Base-by-base conservation (phyloP, 2,329 filamentous ascomycete species). In the Beauveria varroae region DNA sequence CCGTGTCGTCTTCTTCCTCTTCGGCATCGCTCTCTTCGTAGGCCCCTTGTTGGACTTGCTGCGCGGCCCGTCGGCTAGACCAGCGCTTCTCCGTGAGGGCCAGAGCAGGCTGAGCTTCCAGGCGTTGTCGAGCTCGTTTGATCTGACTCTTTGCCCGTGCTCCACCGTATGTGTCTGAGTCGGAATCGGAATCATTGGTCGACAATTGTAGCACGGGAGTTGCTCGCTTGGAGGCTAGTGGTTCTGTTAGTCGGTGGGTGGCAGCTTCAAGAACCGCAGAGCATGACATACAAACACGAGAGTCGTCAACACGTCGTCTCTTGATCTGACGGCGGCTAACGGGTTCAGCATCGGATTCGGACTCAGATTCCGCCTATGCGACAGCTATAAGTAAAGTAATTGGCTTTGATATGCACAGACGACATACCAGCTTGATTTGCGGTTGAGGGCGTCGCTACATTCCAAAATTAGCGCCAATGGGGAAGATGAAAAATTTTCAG, bases 1-100 rank as follows among this genome's bases (percentile, higher is more conserved):
- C 74, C 16, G 86, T 81, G 49, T 88, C 85, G 6, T 85, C 84
- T 28, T 86, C 84, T 28, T 86, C 84, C 3, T 86, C 78, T 14
- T 87, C 86, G n/a, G 78, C 75, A 52, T 87, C 86, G 67, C 85
- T 87, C 67, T 89, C 86, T 69, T 88, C 83, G 68, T 88, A 88
- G 20, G 79, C 81, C 43, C 82, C 82, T 62, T 79, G 80, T 62
- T 84, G 81, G 3, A 86, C 81, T 71, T 90, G 90, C 71, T 91
- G 91, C 16, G 89, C 89, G 59, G 91, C 90, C 65, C 91, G 89
- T 63, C 93, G 84, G 59, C 88, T 95, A 7, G 93, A 96, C 84
- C 96, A 97, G 65, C 93, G 89, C 70, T 96, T 90, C 76, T 96
- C 93, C 62, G 85, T 84, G 67, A 88, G 84, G 5, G 86, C 80